phyloP scores from a whole-genome alignment of 331 rosid species.

The Arachis monticola region DNA sequence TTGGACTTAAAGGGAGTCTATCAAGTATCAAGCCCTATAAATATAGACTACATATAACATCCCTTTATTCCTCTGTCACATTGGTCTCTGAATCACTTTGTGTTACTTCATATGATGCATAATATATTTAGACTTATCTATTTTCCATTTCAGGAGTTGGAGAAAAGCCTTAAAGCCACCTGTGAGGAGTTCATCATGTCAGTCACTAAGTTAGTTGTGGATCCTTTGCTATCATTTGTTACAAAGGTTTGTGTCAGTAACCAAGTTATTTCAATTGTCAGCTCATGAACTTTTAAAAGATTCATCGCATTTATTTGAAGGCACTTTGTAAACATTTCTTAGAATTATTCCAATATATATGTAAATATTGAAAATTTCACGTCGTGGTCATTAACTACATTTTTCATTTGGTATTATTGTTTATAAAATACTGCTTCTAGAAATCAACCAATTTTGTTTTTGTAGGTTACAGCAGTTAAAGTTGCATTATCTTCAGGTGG shows the following conservation, averaged over 20 bases:
- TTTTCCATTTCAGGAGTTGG: constrained; percentile 78
- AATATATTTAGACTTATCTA: constrained; percentile 21
- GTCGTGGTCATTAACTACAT: constrained; percentile 23
- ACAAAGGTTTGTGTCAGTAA: constrained; percentile 75
- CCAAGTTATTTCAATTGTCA: constrained; percentile 31
- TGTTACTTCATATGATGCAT: constrained; percentile 23
- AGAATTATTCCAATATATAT: neutral
- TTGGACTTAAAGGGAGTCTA: too few relatives aligned
- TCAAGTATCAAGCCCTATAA: too few relatives aligned
- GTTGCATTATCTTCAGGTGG: constrained; percentile 77
- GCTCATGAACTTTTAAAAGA: constrained; percentile 29
- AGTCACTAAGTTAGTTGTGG: constrained; percentile 95
- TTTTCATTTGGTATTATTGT: constrained; percentile 17
- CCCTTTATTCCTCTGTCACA: neutral
- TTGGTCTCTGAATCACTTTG: neutral
- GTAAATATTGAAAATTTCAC: neutral
- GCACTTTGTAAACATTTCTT: constrained; percentile 29
- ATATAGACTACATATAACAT: neutral
- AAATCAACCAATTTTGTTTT: constrained; percentile 35
- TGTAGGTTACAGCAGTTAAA: constrained; percentile 94
- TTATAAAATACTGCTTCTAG: constrained; percentile 9
- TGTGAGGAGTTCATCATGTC: constrained; percentile 99
- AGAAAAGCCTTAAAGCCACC: constrained; percentile 92
- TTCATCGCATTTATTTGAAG: constrained; percentile 11
- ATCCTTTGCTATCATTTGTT: constrained; percentile 97